Conservation (phyloP, 306 rosid genomes). For the Quercus robur region DNA sequence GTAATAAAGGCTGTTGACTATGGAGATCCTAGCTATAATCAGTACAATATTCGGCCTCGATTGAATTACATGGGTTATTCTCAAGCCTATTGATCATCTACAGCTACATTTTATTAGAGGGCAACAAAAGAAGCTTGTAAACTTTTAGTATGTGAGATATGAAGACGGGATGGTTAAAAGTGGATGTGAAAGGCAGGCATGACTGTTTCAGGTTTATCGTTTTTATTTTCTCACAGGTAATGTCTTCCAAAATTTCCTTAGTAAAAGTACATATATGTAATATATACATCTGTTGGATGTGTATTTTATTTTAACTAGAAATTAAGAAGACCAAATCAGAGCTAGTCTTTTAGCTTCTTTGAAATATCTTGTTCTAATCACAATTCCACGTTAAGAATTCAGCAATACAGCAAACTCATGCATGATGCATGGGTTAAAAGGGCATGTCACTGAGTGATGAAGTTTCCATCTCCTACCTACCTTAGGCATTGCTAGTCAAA, state of each 20-base stretch:
- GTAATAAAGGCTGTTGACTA: constrained; percentile 91
- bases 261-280: neutral
- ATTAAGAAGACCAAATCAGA: constrained; percentile 12
- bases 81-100: constrained; percentile 46
- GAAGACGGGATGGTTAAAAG: neutral
- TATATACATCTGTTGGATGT: neutral
- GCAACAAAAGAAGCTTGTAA: neutral
- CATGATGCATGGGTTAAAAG: too few relatives aligned
- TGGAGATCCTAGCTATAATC: constrained; percentile 64
- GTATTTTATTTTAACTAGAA: constrained; percentile 3
- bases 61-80: constrained; percentile 60
- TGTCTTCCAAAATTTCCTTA: constrained; percentile 1
- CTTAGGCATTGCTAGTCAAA: too few relatives aligned
- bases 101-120: constrained; percentile 16
- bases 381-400: too few relatives aligned
- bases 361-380: too few relatives aligned
- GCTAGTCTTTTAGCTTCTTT: neutral
- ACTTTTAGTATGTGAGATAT: neutral
- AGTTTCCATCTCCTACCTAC: too few relatives aligned
- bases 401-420: too few relatives aligned
- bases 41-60: constrained; percentile 71
- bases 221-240: constrained; percentile 1
- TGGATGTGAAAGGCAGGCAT: neutral
- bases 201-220: neutral
- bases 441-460: too few relatives aligned